These are phyloP conservation scores for Zychaea mexicana DNA, from an alignment of 371 early-diverging fungal genomes.

Conservation along the genomic window DNA sequence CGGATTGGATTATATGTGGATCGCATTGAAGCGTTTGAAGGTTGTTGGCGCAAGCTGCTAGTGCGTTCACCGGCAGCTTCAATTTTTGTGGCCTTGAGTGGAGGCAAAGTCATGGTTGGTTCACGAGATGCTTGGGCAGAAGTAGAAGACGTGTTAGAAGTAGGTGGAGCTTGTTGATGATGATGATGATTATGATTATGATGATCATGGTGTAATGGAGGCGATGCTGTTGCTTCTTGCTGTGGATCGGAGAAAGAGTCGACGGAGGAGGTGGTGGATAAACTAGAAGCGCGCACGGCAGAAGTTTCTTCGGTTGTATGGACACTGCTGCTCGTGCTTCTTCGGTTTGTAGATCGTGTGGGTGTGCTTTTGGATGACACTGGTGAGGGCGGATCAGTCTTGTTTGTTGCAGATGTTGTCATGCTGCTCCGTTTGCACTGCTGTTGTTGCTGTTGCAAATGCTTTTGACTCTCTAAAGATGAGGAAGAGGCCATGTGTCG, in stretches of 20 bases:
- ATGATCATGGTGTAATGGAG: too few species aligned
- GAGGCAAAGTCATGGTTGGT: slow-evolving; percentile 10
- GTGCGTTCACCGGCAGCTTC: slow-evolving; percentile 23
- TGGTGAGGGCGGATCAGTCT: slow-evolving; percentile 20
- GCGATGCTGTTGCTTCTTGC: neutral
- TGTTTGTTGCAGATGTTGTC: neutral
- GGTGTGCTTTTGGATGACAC: slow-evolving; percentile 27
- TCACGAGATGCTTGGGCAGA: neutral
- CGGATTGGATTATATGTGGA: neutral
- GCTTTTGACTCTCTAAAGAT: slow-evolving; percentile 8
- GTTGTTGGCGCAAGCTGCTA: slow-evolving; percentile 20
- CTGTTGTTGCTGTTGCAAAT: too few species aligned
- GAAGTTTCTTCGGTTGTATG: neutral
- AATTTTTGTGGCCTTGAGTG: slow-evolving; percentile 5
- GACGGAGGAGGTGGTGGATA: slow-evolving; percentile 10
- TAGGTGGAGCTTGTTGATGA: neutral
- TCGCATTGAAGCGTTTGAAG: slow-evolving; percentile 3
- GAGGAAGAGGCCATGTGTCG: slow-evolving; percentile 15
- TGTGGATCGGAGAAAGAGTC: slow-evolving; percentile 1
- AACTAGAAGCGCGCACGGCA: neutral
- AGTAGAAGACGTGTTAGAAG: neutral
- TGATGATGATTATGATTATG: neutral
- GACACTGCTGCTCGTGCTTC: neutral
- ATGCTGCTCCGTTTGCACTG: neutral
- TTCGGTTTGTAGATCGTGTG: slow-evolving; percentile 13